These are phyloP conservation scores for Nasturtium officinale DNA, from an alignment of 345 rosid genomes.

Conservation along the genomic window DNA sequence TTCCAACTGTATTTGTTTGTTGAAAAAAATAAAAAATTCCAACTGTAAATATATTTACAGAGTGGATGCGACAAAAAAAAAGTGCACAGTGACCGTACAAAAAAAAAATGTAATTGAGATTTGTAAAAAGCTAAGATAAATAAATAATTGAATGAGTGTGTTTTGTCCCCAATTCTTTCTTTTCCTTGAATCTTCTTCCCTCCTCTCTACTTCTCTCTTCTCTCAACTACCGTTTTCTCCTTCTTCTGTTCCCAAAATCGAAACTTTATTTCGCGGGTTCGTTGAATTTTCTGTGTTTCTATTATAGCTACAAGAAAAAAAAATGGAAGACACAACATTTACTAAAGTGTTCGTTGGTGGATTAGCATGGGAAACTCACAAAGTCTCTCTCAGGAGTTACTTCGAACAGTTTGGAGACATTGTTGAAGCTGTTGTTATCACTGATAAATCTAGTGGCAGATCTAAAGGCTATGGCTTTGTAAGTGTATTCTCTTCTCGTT, in stretches of 20 bases:
- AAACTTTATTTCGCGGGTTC: slow-evolving; percentile 25
- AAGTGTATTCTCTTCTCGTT: slow-evolving; percentile 35
- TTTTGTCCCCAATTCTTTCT: slow-evolving; percentile 30
- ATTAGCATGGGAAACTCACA: slow-evolving; percentile 98
- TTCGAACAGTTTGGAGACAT: slow-evolving; percentile 98
- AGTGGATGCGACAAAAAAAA: slow-evolving; percentile 24
- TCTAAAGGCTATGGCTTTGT: slow-evolving; percentile 99
- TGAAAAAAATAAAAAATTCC: neutral
- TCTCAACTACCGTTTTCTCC: slow-evolving; percentile 48
- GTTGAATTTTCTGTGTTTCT: slow-evolving; percentile 19
- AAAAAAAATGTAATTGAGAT: slow-evolving; percentile 30
- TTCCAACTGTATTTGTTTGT: too few relatives aligned
- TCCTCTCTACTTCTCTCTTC: slow-evolving; percentile 43
- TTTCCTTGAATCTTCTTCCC: slow-evolving; percentile 49
- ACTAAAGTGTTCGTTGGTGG: slow-evolving; percentile 98
- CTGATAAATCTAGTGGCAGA: slow-evolving; percentile 97
- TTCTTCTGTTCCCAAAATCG: slow-evolving; percentile 33
- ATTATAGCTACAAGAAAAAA: neutral
- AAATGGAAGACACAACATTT: slow-evolving; percentile 70
- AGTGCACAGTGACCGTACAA: slow-evolving; percentile 42
- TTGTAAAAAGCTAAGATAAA: slow-evolving; percentile 15
- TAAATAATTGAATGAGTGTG: slow-evolving; percentile 46
- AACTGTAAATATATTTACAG: slow-evolving; percentile 32
- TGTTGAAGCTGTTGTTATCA: slow-evolving; percentile 97
- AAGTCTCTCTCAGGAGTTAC: slow-evolving; percentile 86